These are phyloP conservation scores for Wickerhamiella allomyrinae DNA, from an alignment of 805 yeast genomes.

Conservation along the genomic window DNA sequence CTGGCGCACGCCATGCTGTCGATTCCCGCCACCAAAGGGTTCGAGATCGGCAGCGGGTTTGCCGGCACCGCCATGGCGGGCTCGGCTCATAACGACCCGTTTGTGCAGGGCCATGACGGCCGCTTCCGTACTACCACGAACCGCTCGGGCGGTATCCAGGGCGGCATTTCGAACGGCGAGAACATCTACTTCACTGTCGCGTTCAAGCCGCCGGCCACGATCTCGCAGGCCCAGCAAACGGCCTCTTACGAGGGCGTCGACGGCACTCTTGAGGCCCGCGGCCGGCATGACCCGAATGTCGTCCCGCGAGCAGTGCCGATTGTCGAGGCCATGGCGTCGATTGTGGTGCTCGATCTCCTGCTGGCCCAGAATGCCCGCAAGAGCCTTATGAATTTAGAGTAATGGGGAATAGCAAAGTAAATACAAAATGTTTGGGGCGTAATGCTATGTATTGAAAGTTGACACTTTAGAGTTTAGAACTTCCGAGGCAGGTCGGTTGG, in stretches of 20 bases:
- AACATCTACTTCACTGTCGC: slow-evolving; percentile 88
- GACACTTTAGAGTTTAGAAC: too few relatives aligned
- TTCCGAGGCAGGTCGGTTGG: not conserved
- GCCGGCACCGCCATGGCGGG: slow-evolving; percentile 83
- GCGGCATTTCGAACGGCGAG: slow-evolving; percentile 96
- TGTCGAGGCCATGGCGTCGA: slow-evolving; percentile 96
- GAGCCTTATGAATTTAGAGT: slow-evolving; percentile 23
- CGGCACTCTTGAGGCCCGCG: slow-evolving; percentile 87
- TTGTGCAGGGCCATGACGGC: slow-evolving; percentile 45
- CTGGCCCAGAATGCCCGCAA: slow-evolving; percentile 80
- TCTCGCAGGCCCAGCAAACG: slow-evolving; percentile 82
- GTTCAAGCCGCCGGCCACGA: slow-evolving; percentile 96
- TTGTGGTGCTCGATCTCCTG: slow-evolving; percentile 75
- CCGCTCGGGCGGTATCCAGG: slow-evolving; percentile 94
- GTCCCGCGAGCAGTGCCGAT: slow-evolving; percentile 98
- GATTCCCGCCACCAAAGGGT: slow-evolving; percentile 95
- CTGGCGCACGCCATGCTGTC: slow-evolving; percentile 97
- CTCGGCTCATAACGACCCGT: slow-evolving; percentile 85
- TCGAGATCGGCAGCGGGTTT: slow-evolving; percentile 95
- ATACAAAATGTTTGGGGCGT: not conserved
- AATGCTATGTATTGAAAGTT: too few relatives aligned
- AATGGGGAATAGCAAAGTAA: not conserved
- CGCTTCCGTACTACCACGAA: slow-evolving; percentile 76
- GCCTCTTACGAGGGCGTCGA: slow-evolving; percentile 75
- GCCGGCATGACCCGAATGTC: slow-evolving; percentile 97